phyloP scores from a whole-genome alignment of 1,284 basidiomycete species.

The Singerocomus inundabilis region DNA sequence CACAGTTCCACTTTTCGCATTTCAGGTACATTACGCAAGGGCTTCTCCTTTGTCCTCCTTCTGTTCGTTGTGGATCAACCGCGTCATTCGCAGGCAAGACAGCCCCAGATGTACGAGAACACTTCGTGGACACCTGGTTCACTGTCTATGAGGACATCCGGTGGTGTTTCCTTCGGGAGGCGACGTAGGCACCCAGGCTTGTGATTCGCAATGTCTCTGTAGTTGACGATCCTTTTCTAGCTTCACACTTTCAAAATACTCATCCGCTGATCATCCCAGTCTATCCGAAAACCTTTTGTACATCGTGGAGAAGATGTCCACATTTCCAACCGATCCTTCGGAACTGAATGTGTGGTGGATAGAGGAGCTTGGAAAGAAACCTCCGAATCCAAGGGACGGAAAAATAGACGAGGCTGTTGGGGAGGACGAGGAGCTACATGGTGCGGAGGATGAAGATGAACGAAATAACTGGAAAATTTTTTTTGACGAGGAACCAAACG shows the following conservation, averaged over 20 bases:
- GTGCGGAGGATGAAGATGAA: conserved; percentile 47
- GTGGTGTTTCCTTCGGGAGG: conserved; percentile 90
- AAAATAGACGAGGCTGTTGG: conserved; percentile 44
- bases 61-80: conserved; percentile 36
- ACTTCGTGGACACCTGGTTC: conserved; percentile 71
- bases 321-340: conserved; percentile 73
- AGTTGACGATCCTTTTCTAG: conserved; percentile 15
- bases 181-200: conserved; percentile 51
- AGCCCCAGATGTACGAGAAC: conserved; percentile 58
- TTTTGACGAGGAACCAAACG: conserved; percentile 62
- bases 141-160: conserved; percentile 87
- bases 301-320: conserved; percentile 75
- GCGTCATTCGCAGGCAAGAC: conserved; percentile 37
- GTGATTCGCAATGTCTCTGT: background rate
- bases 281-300: conserved; percentile 66
- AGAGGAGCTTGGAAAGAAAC: conserved; percentile 63
- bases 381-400: conserved; percentile 48
- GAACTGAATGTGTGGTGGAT: conserved; percentile 91
- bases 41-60: conserved; percentile 62
- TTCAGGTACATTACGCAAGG: conserved; percentile 65
- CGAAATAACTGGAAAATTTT: conserved; percentile 79
- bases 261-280: conserved; percentile 38
- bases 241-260: conserved; percentile 23
- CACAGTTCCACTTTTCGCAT: conserved; percentile 69
- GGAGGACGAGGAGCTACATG: conserved; percentile 35